A percentile compares a stretch with the other conserved stretches of the same genome.
Conservation (phyloP, 2,329 filamentous ascomycete species). For the Aureobasidium leucospermi region DNA sequence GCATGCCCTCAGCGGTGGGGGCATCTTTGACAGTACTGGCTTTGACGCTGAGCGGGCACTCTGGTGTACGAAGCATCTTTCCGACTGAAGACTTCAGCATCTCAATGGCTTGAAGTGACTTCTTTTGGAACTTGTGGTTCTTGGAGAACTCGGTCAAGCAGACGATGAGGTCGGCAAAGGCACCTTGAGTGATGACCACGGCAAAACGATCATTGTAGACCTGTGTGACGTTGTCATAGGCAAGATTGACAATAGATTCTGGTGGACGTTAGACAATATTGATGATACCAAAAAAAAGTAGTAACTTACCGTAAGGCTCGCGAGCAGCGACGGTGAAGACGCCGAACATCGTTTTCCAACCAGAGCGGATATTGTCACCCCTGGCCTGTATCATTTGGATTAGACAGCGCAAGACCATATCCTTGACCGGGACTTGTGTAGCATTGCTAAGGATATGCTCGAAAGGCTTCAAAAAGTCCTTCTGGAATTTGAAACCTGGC, state of each 20-base stretch:
- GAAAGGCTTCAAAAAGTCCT: constrained; percentile 97
- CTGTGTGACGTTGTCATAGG: constrained; percentile 92
- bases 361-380: constrained; percentile 93
- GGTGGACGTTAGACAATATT: constrained; percentile 6
- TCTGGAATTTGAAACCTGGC: constrained; percentile 98
- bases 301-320: constrained; percentile 66
- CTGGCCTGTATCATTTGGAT: constrained; percentile 99
- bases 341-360: constrained; percentile 99
- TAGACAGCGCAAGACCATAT: constrained; percentile 90
- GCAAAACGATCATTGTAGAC: constrained; percentile 95
- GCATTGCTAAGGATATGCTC: constrained; percentile 96
- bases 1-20: constrained; percentile 43
- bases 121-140: constrained; percentile 97
- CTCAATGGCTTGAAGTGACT: constrained; percentile 92
- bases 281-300: neutral
- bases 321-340: constrained; percentile 93
- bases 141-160: constrained; percentile 98
- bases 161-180: constrained; percentile 92
- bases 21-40: constrained; percentile 44
- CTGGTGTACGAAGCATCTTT: constrained; percentile 89
- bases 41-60: constrained; percentile 78
- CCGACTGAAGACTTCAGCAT: constrained; percentile 87
- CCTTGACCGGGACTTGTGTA: constrained; percentile 84
- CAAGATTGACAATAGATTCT: constrained; percentile 92
- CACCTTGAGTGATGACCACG: constrained; percentile 90